Evolutionary conservation across 441 rosid species (phyloP).

Genomic region (Arabidopsis hybrid): DNA sequence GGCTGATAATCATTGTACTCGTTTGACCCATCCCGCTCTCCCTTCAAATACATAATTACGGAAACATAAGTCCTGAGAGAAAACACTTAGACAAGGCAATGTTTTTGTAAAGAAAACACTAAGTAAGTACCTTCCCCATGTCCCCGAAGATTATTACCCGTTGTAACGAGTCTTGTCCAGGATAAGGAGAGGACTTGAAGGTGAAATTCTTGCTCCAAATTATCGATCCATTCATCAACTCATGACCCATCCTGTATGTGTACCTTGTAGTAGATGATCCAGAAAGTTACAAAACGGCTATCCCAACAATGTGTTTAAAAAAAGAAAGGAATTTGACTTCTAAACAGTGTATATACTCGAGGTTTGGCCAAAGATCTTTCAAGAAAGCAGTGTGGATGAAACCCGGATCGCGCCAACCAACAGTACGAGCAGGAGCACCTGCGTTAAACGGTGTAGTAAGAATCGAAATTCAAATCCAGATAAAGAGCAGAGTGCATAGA

Average conservation of each 20-base stretch:
- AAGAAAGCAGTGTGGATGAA: constrained; percentile 82
- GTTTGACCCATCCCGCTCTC: constrained; percentile 88
- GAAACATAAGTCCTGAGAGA: not conserved
- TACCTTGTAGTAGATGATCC: constrained; percentile 49
- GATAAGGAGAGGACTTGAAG: constrained; percentile 76
- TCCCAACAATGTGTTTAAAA: not conserved
- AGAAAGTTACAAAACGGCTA: not conserved
- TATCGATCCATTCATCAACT: constrained; percentile 51
- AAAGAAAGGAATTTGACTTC: not conserved
- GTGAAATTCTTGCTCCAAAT: constrained; percentile 69
- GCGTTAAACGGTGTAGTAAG: not conserved
- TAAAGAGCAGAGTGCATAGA: not conserved
- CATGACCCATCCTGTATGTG: constrained; percentile 74
- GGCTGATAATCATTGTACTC: constrained; percentile 86
- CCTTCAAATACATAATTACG: constrained; percentile 48
- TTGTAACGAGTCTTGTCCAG: constrained; percentile 84
- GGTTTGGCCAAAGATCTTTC: constrained; percentile 84
- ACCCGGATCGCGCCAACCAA: constrained; percentile 95
- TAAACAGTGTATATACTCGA: constrained; percentile 46
- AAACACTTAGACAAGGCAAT: not conserved
- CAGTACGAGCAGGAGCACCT: constrained; percentile 87
- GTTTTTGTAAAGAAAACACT: constrained; percentile 10
- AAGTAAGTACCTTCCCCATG: constrained; percentile 74
- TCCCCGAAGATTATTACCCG: constrained; percentile 77
- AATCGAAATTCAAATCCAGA: constrained; percentile 8